Evolutionary conservation across 768 basidiomycete species (phyloP).

Genomic region (Boletellus sp.): DNA sequence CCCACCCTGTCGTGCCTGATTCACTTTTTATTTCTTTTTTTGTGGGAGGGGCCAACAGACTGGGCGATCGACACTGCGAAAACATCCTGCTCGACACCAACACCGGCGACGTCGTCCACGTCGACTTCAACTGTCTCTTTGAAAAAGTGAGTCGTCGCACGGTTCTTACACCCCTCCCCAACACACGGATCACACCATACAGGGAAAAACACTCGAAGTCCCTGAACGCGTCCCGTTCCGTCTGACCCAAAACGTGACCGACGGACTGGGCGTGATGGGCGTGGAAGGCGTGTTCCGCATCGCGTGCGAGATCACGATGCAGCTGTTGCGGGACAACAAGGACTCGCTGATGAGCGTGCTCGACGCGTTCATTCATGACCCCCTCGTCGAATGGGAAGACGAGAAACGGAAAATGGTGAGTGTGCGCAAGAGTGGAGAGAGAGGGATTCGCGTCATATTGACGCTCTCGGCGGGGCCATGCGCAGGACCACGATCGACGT

Average conservation of each 20-base stretch:
- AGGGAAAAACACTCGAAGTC: constrained; percentile 81
- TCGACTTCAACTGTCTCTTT: constrained; percentile 97
- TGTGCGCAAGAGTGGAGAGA: background rate
- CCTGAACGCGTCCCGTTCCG: constrained; percentile 94
- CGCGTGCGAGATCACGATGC: constrained; percentile 87
- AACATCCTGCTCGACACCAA: constrained; percentile 90
- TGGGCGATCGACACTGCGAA: constrained; percentile 97
- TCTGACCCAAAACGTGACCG: constrained; percentile 88
- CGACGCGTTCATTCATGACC: constrained; percentile 96
- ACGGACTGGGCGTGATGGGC: constrained; percentile 89
- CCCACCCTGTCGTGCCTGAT: background rate
- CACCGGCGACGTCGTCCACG: constrained; percentile 90
- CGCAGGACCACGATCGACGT: constrained; percentile 45
- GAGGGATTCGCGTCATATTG: background rate
- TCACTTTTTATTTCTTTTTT: too few species aligned
- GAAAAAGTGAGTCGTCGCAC: constrained; percentile 66
- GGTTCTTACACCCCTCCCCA: background rate
- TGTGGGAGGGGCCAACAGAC: constrained; percentile 42
- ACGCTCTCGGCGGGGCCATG: background rate
- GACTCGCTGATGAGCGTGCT: constrained; percentile 93
- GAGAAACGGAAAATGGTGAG: constrained; percentile 64
- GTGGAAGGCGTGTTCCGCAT: constrained; percentile 93
- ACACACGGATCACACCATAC: background rate
- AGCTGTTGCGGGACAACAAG: constrained; percentile 82
- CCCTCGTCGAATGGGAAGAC: constrained; percentile 93